Evolutionary conservation across 768 basidiomycete species (phyloP).

Genomic region (Astraeus odoratus): DNA sequence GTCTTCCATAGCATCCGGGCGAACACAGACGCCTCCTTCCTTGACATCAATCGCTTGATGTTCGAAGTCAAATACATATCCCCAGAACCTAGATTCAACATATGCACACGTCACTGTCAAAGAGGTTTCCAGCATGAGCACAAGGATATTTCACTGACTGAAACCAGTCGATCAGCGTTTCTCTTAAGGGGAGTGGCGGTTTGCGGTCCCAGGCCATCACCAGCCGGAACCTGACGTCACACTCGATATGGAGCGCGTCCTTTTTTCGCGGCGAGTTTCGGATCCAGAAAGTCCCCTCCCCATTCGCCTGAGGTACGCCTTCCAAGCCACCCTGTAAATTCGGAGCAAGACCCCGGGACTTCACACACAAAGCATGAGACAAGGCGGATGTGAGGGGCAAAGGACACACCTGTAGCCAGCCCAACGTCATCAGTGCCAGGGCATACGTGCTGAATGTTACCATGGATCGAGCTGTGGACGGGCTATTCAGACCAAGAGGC

Average conservation of each 20-base stretch:
- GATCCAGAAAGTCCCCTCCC: conserved; percentile 28
- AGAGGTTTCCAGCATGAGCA: no score
- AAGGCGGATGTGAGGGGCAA: not conserved
- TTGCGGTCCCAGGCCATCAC: conserved; percentile 8
- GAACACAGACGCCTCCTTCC: conserved; percentile 32
- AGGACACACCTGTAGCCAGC: conserved; percentile 45
- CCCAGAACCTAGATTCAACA: conserved; percentile 38
- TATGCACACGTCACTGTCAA: conserved; percentile 1
- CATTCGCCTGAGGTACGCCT: conserved; percentile 3
- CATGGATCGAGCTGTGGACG: conserved; percentile 21
- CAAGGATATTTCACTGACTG: conserved; percentile 25
- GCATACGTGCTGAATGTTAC: conserved; percentile 57
- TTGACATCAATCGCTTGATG: conserved; percentile 31
- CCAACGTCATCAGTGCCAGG: conserved; percentile 53
- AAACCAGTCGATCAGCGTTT: conserved; percentile 36
- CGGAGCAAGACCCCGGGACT: conserved; percentile 42
- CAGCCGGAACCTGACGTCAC: conserved; percentile 27
- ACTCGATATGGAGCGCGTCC: conserved; percentile 11
- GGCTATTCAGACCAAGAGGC: conserved; percentile 42
- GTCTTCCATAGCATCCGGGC: conserved; percentile 3
- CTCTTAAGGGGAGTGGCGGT: conserved; percentile 10
- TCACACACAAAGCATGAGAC: not conserved
- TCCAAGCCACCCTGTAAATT: conserved; percentile 41
- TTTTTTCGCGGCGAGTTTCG: conserved; percentile 9
- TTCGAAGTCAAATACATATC: conserved; percentile 29